phyloP scores from a whole-genome alignment of 1,284 basidiomycete genomes.

The Cronartium quercuum region DNA sequence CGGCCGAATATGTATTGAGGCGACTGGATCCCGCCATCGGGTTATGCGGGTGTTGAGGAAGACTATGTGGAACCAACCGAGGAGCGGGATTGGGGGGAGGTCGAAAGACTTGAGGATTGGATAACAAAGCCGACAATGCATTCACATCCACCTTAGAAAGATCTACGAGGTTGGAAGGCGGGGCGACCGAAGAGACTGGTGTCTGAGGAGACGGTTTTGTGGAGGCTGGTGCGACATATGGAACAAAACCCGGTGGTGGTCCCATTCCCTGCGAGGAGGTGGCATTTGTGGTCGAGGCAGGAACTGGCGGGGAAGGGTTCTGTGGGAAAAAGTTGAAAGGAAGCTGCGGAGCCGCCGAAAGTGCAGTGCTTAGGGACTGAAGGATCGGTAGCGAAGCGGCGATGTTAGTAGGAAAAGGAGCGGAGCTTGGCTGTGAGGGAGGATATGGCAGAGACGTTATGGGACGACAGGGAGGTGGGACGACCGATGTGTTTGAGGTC shows the following conservation, averaged over 20 bases:
- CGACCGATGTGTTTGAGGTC: not conserved
- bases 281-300: not conserved
- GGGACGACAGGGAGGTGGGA: not conserved
- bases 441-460: constrained; percentile 1
- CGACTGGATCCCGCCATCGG: not conserved
- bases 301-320: not conserved
- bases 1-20: not conserved
- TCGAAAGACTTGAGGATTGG: constrained; percentile 12
- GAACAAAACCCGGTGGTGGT: constrained; percentile 33
- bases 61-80: not conserved
- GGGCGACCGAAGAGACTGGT: not conserved
- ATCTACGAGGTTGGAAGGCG: constrained; percentile 5
- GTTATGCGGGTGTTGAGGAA: not conserved
- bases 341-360: constrained; percentile 16
- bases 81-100: not conserved
- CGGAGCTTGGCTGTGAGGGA: not conserved
- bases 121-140: constrained; percentile 19
- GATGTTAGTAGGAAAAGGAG: not conserved
- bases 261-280: not conserved
- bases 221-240: constrained; percentile 4
- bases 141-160: constrained; percentile 34
- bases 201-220: not conserved
- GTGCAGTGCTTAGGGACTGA: constrained; percentile 20
- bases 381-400: constrained; percentile 26
- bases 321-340: constrained; percentile 22